A percentile compares a stretch with the other conserved stretches of the same genome.
Conservation (phyloP, 371 early-diverging fungal genomes). For the Cokeromyces recurvatus region DNA sequence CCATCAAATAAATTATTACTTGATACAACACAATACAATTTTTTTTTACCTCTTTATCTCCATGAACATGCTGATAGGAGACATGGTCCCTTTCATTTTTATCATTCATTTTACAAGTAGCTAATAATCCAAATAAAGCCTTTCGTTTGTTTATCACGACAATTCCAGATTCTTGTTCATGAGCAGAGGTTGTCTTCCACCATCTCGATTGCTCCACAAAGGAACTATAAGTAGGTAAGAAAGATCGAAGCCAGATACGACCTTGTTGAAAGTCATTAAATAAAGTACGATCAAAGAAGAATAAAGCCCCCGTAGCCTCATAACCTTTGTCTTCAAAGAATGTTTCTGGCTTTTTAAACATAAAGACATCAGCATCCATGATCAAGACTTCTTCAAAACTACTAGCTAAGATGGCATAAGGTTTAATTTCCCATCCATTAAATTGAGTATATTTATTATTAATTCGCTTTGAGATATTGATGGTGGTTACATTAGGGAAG, state of each 20-base stretch:
- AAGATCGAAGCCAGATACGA: constrained; percentile 39
- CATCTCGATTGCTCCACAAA: constrained; percentile 39
- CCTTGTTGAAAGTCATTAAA: constrained; percentile 32
- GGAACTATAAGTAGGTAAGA: constrained; percentile 41
- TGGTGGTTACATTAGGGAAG: constrained; percentile 38
- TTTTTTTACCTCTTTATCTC: constrained; percentile 58
- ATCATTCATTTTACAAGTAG: constrained; percentile 57
- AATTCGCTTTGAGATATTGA: constrained; percentile 47
- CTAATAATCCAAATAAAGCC: constrained; percentile 47
- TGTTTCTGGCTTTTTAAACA: constrained; percentile 56
- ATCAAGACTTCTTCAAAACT: constrained; percentile 61
- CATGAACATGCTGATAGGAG: constrained; percentile 44
- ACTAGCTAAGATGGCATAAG: constrained; percentile 63
- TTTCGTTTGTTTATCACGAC: constrained; percentile 56
- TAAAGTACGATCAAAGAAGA: constrained; percentile 62
- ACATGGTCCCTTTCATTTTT: constrained; percentile 39
- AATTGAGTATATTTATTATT: constrained; percentile 42
- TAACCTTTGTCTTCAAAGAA: constrained; percentile 59
- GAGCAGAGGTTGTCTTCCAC: constrained; percentile 39
- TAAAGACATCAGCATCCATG: constrained; percentile 72
- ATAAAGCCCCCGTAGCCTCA: constrained; percentile 50
- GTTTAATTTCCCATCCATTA: constrained; percentile 62
- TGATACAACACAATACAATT: no score
- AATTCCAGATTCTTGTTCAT: constrained; percentile 65
- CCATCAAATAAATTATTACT: no score